These are phyloP conservation scores for Scedosporium aurantiacum DNA, from an alignment of 2,329 filamentous ascomycete species.

Conservation along the genomic window DNA sequence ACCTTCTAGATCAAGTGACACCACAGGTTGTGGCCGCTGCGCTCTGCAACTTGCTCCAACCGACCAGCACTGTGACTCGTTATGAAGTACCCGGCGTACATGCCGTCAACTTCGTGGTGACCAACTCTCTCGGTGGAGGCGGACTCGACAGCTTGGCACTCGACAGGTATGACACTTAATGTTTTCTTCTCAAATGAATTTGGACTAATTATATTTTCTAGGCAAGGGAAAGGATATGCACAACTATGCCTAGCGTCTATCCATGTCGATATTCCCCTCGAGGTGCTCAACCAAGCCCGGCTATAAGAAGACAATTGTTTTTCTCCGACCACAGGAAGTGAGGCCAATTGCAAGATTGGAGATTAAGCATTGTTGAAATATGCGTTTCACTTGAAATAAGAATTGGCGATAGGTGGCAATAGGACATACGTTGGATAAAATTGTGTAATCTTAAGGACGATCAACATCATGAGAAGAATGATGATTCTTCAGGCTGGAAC, in stretches of 20 bases:
- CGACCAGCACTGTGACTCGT: constrained; percentile 3
- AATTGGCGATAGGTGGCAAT: no score
- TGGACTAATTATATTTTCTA: not conserved
- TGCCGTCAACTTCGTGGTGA: constrained; percentile 6
- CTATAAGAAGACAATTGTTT: not conserved
- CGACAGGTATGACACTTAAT: constrained; percentile 1
- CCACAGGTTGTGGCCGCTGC: not conserved
- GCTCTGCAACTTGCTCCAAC: not conserved
- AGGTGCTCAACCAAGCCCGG: not conserved
- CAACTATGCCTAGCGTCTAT: constrained; percentile 6
- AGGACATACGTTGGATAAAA: no score
- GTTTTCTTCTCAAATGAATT: not conserved
- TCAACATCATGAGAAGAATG: no score
- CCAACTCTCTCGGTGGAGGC: constrained; percentile 3
- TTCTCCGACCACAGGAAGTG: not conserved
- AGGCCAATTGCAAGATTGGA: no score
- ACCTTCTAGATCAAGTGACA: not conserved
- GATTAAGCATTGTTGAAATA: no score
- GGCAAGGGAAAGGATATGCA: constrained; percentile 6
- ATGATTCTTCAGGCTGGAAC: no score
- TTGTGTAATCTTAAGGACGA: no score
- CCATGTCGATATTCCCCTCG: not conserved
- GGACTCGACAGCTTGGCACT: constrained; percentile 5
- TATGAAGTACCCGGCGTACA: constrained; percentile 5
- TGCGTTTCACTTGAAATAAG: no score